Evolutionary conservation across 2,329 filamentous ascomycete genomes (phyloP), one percentile per base, ranked within the genome.

Genomic region (Fonsecaea multimorphosa): DNA sequence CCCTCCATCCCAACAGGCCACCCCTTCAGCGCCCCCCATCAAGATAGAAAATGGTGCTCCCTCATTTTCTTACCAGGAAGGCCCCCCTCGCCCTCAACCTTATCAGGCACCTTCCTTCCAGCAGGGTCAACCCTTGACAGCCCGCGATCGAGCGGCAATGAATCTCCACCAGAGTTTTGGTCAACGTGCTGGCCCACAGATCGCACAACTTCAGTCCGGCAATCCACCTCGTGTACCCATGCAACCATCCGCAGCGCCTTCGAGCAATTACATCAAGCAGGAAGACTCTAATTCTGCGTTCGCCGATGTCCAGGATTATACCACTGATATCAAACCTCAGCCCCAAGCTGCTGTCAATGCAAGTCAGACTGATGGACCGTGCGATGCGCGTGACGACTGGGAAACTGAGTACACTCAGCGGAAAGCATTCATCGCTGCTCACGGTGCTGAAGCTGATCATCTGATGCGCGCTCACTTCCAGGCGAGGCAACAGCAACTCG

Each of bases 351-450:
- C 67, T 14, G 72, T 83, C 58, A 76, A 78, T 56, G 81, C 81
- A 55, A 79, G 87, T 27, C 91, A 97, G 76, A 89, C 89, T 14
- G 94, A 98, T 74, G 94, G 93, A 58, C 81, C 90, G 34, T 82
- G 78, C 55, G 89, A 88, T 68, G 83, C 84, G 2, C 78, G 86
- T 49, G 85, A 86, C 4, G 82, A 86, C 53, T 83, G 81, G 81
- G 79, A 80, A 61, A 74, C 76, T 6, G 80, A 82, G 70, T 80
- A 82, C 63, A 74, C 78, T 52, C 76, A 77, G 56, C 76, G 80
- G 59, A 76, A 80, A 65, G 77, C 78, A 64, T 75, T 77, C 53
- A 77, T 78, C 46, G 69, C 74, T 54, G 72, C 72, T 29, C 73
- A 78, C 51, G 75, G 75, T 54, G 73, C 73, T 3, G 73, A 77